These are phyloP conservation scores for Pilobolus umbonatus DNA, from an alignment of 192 early-diverging fungal genomes.

Conservation along the genomic window DNA sequence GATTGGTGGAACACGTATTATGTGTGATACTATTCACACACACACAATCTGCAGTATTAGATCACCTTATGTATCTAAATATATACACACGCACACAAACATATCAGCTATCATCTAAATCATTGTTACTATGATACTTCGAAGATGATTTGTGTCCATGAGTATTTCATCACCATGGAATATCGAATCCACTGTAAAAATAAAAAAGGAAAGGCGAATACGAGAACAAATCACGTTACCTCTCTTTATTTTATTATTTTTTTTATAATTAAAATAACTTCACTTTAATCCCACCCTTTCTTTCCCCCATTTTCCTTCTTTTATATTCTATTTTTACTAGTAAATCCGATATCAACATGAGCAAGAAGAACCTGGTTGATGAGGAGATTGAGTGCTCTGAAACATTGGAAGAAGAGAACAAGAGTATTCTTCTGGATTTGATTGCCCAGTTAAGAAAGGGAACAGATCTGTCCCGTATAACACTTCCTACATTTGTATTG, in stretches of 20 bases:
- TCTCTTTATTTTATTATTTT: slow-evolving; percentile 1
- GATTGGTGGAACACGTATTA: too few relatives aligned
- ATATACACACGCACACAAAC: too few relatives aligned
- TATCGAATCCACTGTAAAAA: not conserved
- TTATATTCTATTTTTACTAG: not conserved
- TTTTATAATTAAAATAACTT: slow-evolving; percentile 5
- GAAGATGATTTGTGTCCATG: too few relatives aligned
- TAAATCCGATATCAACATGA: slow-evolving; percentile 2
- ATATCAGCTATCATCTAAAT: too few relatives aligned
- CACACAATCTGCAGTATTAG: too few relatives aligned
- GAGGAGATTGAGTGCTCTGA: slow-evolving; percentile 58
- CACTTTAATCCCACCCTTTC: too few relatives aligned
- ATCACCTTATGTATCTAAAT: too few relatives aligned
- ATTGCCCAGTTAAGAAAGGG: slow-evolving; percentile 84
- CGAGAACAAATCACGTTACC: not conserved
- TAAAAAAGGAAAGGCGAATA: not conserved
- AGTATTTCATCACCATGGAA: too few relatives aligned
- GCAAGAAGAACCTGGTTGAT: slow-evolving; percentile 1
- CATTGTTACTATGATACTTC: too few relatives aligned
- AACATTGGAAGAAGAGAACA: slow-evolving; percentile 75
- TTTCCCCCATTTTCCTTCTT: not conserved
- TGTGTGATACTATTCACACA: too few relatives aligned
- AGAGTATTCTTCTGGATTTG: slow-evolving; percentile 81
- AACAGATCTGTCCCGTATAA: slow-evolving; percentile 85
- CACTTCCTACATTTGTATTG: slow-evolving; percentile 94